phyloP scores from a whole-genome alignment of 148 eudicot species.

The Rhododendron vialii region DNA sequence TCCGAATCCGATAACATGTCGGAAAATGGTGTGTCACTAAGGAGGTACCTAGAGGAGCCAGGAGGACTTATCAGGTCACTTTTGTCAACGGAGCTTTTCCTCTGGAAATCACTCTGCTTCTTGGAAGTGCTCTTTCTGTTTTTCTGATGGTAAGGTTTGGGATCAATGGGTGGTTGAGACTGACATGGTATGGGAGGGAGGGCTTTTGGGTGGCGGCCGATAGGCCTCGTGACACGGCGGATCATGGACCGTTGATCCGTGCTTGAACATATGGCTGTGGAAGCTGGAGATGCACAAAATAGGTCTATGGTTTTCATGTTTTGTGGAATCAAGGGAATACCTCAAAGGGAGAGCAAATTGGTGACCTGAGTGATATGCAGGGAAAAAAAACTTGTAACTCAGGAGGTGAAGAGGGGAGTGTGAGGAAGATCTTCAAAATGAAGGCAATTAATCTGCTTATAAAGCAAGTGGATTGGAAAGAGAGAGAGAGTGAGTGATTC shows the following conservation, averaged over 20 bases:
- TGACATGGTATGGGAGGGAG: conserved; percentile 46
- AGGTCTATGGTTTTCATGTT: conserved; percentile 65
- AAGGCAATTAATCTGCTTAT: conserved; percentile 24
- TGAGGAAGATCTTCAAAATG: conserved; percentile 9
- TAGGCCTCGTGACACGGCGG: conserved; percentile 33
- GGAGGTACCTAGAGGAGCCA: conserved; percentile 51
- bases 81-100: conserved; percentile 60
- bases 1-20: conserved; percentile 15
- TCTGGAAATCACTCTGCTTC: conserved; percentile 13
- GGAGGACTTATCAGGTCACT: conserved; percentile 31
- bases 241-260: conserved; percentile 46
- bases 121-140: conserved; percentile 26
- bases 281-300: conserved; percentile 79
- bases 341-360: not conserved
- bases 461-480: conserved; percentile 14
- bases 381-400: not conserved
- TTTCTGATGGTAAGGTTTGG: conserved; percentile 34
- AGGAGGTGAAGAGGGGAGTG: not conserved
- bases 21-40: conserved; percentile 41
- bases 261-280: conserved; percentile 82
- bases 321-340: conserved; percentile 15
- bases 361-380: not conserved
- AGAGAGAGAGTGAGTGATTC: not conserved
- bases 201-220: not conserved
- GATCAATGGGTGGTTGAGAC: conserved; percentile 60